Percentiles rank a stretch among this genome's conserved stretches.
These are phyloP conservation scores for Camellia japonica DNA, from an alignment of 148 eudicot species.

Conservation along the genomic window DNA sequence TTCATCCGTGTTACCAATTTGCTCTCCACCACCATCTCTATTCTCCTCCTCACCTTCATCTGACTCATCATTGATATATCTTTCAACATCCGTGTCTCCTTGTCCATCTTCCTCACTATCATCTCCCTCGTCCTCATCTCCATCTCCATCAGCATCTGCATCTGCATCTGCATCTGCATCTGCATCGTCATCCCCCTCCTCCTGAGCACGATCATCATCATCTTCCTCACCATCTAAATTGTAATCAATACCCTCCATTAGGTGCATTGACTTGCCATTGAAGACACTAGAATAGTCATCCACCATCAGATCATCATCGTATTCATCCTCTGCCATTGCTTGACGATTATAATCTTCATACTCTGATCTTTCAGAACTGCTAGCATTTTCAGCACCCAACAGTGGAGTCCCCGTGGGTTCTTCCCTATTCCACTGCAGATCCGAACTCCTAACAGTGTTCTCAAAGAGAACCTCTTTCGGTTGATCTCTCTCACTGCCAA, in stretches of 20 bases:
- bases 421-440: conserved; percentile 26
- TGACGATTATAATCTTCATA: conserved; percentile 27
- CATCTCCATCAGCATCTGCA: conserved; percentile 24
- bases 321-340: conserved; percentile 22
- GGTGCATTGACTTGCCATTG: conserved; percentile 11
- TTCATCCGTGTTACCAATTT: conserved; percentile 25
- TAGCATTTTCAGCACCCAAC: conserved; percentile 22
- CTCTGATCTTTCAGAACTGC: conserved; percentile 40
- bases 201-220: conserved; percentile 15
- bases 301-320: conserved; percentile 20
- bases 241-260: conserved; percentile 18
- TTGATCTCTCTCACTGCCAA: conserved; percentile 6
- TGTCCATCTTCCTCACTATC: conserved; percentile 24
- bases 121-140: conserved; percentile 16
- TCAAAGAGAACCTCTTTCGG: conserved; percentile 9
- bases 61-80: conserved; percentile 35
- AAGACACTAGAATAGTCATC: conserved; percentile 22
- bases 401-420: conserved; percentile 11
- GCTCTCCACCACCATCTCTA: conserved; percentile 14
- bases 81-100: conserved; percentile 28
- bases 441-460: not conserved
- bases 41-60: conserved; percentile 33
- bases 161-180: conserved; percentile 29
- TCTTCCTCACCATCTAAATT: conserved; percentile 27
- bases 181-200: conserved; percentile 25